A percentile compares a stretch with the other conserved stretches of the same genome.
phyloP scores from a whole-genome alignment of 495 filamentous ascomycete genomes.

The Xylaria grammica region DNA sequence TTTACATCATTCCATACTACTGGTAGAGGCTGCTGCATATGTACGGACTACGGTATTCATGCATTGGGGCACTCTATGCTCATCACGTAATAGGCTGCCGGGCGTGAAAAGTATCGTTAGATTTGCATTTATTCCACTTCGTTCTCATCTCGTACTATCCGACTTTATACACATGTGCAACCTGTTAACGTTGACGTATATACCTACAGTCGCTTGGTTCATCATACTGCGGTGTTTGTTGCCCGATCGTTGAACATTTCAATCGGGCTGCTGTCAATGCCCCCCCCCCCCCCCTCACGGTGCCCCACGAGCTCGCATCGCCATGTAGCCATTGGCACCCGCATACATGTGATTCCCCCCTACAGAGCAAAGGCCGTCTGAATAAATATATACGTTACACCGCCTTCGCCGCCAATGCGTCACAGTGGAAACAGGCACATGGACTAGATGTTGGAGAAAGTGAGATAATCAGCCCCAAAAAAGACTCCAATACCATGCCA shows the following conservation, averaged over 20 bases:
- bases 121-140: constrained; percentile 25
- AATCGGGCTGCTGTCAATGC: not conserved
- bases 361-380: not conserved
- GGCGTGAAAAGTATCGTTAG: not conserved
- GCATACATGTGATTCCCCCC: not conserved
- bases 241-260: not conserved
- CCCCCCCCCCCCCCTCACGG: constrained; percentile 6
- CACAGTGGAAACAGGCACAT: constrained; percentile 15
- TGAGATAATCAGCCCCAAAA: constrained; percentile 18
- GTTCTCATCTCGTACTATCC: constrained; percentile 28
- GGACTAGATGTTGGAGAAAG: constrained; percentile 26
- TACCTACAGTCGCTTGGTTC: constrained; percentile 24
- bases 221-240: constrained; percentile 6
- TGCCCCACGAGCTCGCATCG: constrained; percentile 12
- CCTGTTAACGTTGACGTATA: constrained; percentile 22
- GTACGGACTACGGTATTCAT: no score
- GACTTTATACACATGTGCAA: constrained; percentile 35
- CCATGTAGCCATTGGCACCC: not conserved
- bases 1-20: no score
- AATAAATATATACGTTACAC: constrained; percentile 15
- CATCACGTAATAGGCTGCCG: no score
- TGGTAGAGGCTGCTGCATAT: no score
- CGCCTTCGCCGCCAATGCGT: constrained; percentile 33
- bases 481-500: constrained; percentile 34
- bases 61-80: no score